Evolutionary conservation across 148 eudicot species (phyloP), one percentile per base, ranked within the genome.

Genomic region (Arbutus unedo): DNA sequence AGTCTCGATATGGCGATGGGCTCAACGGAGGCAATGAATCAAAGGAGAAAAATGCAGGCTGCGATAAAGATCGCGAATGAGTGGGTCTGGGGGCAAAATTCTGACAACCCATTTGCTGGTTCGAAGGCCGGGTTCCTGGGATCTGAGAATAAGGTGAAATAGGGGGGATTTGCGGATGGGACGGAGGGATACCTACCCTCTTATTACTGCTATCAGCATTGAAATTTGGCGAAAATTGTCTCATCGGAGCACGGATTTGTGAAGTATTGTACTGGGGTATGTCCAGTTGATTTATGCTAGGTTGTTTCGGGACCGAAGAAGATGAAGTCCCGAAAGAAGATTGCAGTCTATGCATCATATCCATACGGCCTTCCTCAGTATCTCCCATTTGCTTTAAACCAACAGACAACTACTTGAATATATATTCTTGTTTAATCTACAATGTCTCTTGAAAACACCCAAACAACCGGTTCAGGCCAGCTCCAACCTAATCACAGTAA

Each of bases 1-100:
- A 76, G 74, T 87, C 94, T 48, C 85, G 88, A 77, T 89, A 92
- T 8, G 90, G 91, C 0, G 93, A 90, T 57, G 98, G 98, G 83
- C 98, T 93, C 60, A 96, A 86, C 3, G 98, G 98, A n/a, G 98
- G 98, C 89, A 96, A 82, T 0, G 96, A 91, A 87, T 96, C 98
- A 67, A 90, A 90, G 19, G 89, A 73, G 82, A 92, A 95, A 83
- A 93, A 91, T 8, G 91, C 50, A 0, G 95, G 96, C 66, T 96
- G 98, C 4, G 98, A 96, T 77, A 96, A 84, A 21, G 98, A 96
- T 81, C 98, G 84, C 3, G 91, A 90, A 85, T 96, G 98, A 11
- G 92, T 76, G 38, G 93, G 84, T 41, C 98, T 91, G 11, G 88
- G 84, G 51, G 86, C 74, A 13, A 87, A 92, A 88, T 83, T 91